A percentile compares a stretch with the other conserved stretches of the same genome.
Conservation (phyloP, 2,329 filamentous ascomycete species). For the Xylariaceae sp. region DNA sequence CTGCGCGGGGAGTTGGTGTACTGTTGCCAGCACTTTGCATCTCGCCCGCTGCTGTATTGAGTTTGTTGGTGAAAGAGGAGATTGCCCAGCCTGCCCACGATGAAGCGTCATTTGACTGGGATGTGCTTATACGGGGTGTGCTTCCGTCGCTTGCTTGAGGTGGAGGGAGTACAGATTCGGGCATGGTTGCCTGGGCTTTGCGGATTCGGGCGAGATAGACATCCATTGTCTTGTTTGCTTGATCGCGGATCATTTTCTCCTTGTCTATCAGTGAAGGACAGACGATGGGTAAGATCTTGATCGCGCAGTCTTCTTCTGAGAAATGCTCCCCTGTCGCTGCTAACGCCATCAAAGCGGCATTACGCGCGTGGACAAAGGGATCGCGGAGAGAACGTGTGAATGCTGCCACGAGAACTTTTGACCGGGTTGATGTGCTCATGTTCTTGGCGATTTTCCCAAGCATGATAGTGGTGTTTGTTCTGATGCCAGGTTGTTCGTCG, state of each 20-base stretch:
- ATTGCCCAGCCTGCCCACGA: conserved; percentile 97
- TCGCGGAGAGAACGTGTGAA: conserved; percentile 87
- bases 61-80: conserved; percentile 94
- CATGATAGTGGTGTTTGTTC: conserved; percentile 97
- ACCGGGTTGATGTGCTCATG: conserved; percentile 69
- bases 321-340: conserved; percentile 83
- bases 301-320: conserved; percentile 82
- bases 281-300: conserved; percentile 76
- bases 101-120: conserved; percentile 58
- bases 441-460: conserved; percentile 93
- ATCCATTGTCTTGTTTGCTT: conserved; percentile 85
- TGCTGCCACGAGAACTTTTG: conserved; percentile 89
- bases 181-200: conserved; percentile 70
- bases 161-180: conserved; percentile 73
- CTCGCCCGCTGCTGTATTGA: conserved; percentile 78
- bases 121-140: conserved; percentile 71
- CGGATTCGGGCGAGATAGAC: conserved; percentile 78
- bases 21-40: conserved; percentile 62
- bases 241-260: conserved; percentile 89
- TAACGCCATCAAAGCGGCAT: conserved; percentile 81
- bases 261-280: conserved; percentile 87
- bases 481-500: conserved; percentile 93
- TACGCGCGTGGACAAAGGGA: conserved; percentile 90
- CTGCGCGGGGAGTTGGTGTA: conserved; percentile 32
- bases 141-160: conserved; percentile 50